These are phyloP conservation scores for Pyrenopolyporus hunteri DNA, from an alignment of 495 filamentous ascomycete species.

Conservation along the genomic window DNA sequence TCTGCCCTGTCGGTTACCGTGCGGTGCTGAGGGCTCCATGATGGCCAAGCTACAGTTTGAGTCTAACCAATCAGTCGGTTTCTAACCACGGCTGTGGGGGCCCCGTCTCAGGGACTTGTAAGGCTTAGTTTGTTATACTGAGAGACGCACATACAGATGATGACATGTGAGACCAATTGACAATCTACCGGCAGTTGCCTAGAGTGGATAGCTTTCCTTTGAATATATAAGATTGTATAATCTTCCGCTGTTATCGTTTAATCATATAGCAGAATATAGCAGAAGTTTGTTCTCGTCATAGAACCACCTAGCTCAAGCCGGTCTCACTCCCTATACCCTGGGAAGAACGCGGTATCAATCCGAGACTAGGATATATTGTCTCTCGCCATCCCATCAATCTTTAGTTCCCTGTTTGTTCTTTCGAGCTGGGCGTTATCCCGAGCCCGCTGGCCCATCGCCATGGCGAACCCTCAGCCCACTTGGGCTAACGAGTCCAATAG, in stretches of 20 bases:
- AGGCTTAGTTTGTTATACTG: no score
- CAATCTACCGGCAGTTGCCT: neutral
- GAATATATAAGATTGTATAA: neutral
- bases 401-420: neutral
- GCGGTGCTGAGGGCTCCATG: no score
- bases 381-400: neutral
- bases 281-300: neutral
- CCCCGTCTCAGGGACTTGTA: no score
- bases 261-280: no score
- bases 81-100: no score
- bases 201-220: neutral
- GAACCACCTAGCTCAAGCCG: neutral
- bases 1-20: no score
- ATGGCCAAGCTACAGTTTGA: no score
- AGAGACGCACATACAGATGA: no score
- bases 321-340: neutral
- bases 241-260: neutral
- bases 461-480: slow-evolving; percentile 26
- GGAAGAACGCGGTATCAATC: neutral
- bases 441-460: slow-evolving; percentile 3
- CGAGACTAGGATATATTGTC: neutral
- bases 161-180: no score
- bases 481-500: slow-evolving; percentile 7
- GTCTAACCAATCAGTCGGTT: no score
- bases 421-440: neutral